Evolutionary conservation across 2,329 filamentous ascomycete genomes (phyloP).

Genomic region (Onygenales sp.): DNA sequence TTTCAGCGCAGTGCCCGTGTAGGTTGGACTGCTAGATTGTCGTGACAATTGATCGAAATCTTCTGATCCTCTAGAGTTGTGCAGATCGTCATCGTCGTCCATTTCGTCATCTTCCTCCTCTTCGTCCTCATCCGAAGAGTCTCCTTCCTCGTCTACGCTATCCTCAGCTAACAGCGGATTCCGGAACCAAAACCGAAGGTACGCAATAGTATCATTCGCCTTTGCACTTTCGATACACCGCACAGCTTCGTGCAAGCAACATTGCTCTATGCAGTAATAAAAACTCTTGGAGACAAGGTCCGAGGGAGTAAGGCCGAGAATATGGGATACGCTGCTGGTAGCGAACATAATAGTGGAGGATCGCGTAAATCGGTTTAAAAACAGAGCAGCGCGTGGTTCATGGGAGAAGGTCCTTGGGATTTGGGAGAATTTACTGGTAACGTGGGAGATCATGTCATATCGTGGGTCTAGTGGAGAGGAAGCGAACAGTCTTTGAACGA

Average conservation of each 20-base stretch:
- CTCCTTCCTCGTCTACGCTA: conserved; percentile 14
- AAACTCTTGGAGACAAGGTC: conserved; percentile 69
- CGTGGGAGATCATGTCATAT: conserved; percentile 80
- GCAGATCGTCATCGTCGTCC: not conserved
- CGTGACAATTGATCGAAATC: not conserved
- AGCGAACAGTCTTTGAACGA: conserved; percentile 69
- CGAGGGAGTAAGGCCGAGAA: conserved; percentile 62
- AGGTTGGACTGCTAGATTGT: too few species aligned
- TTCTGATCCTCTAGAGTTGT: not conserved
- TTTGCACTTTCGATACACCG: conserved; percentile 76
- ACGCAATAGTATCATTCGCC: conserved; percentile 82
- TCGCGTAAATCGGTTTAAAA: conserved; percentile 76
- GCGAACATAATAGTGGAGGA: conserved; percentile 80
- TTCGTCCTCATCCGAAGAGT: not conserved
- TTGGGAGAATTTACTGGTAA: conserved; percentile 65
- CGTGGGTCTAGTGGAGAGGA: conserved; percentile 73
- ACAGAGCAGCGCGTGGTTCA: conserved; percentile 73
- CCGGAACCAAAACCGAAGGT: conserved; percentile 75
- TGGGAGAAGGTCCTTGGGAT: conserved; percentile 49
- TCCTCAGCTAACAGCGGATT: conserved; percentile 54
- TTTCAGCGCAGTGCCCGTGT: not conserved
- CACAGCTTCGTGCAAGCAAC: conserved; percentile 66
- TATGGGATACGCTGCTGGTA: conserved; percentile 63
- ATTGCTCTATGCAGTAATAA: conserved; percentile 75
- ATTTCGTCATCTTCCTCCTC: not conserved